Evolutionary conservation across 106 monocot species (phyloP).

Genomic region (Gastrodia elata): DNA sequence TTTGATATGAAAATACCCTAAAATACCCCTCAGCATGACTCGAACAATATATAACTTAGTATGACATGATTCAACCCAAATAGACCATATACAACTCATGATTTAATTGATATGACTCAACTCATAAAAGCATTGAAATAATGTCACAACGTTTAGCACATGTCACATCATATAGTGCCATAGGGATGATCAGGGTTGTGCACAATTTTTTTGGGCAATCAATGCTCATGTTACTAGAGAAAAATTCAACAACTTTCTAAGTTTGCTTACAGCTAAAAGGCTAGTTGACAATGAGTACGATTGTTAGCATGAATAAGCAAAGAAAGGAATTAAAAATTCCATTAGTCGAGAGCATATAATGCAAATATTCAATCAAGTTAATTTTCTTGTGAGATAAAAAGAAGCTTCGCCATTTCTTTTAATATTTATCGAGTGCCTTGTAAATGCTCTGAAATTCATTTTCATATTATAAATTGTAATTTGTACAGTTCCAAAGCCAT

Average conservation of each 20-base stretch:
- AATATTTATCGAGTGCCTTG: background rate
- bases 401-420: background rate
- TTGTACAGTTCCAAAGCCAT: background rate
- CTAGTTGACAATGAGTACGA: background rate
- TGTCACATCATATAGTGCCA: too few species aligned
- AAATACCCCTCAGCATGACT: too few species aligned
- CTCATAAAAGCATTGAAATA: too few species aligned
- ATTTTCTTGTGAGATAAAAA: background rate
- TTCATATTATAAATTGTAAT: background rate
- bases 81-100: too few species aligned
- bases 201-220: too few species aligned
- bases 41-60: too few species aligned
- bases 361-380: background rate
- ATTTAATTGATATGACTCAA: too few species aligned
- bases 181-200: too few species aligned
- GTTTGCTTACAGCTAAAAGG: background rate
- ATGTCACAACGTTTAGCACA: too few species aligned
- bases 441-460: background rate
- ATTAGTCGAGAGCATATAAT: background rate
- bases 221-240: background rate
- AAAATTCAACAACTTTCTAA: background rate
- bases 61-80: too few species aligned
- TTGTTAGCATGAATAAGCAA: background rate
- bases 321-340: background rate
- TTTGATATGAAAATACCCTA: too few species aligned